Conservation (phyloP, 805 yeast species). For the Nakazawaea anatomiae region DNA sequence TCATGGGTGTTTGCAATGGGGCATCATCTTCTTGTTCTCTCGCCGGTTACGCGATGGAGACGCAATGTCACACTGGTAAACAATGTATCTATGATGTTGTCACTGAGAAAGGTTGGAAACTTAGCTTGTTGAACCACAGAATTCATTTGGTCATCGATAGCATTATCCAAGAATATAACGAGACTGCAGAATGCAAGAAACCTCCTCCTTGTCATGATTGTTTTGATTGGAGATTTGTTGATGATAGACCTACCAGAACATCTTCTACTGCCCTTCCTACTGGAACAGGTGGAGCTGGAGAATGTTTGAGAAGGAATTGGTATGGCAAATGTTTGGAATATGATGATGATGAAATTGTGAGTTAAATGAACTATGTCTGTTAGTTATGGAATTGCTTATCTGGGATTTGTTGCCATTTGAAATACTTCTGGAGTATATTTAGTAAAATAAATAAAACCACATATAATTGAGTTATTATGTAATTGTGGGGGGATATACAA, state of each 20-base stretch:
- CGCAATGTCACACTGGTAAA: constrained; percentile 88
- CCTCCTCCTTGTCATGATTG: constrained; percentile 90
- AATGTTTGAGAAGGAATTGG: constrained; percentile 56
- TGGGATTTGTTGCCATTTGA: too few species aligned
- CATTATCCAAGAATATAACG: constrained; percentile 64
- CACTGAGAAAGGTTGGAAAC: constrained; percentile 85
- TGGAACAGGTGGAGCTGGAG: constrained; percentile 20
- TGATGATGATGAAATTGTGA: constrained; percentile 12
- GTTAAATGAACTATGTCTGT: too few species aligned
- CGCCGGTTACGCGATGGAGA: constrained; percentile 97
- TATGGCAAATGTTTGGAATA: constrained; percentile 57
- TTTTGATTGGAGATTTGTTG: constrained; percentile 77
- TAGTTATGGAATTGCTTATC: too few species aligned
- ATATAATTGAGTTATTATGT: too few species aligned
- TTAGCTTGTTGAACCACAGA: constrained; percentile 80
- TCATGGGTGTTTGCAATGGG: constrained; percentile 95
- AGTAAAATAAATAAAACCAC: too few species aligned
- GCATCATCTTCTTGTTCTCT: constrained; percentile 83
- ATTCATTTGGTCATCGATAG: constrained; percentile 88
- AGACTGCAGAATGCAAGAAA: constrained; percentile 64
- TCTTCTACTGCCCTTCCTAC: constrained; percentile 19
- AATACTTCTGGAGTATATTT: too few species aligned
- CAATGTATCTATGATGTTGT: constrained; percentile 88
- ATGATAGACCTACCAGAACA: constrained; percentile 18
- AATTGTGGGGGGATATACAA: too few species aligned